phyloP scores from a whole-genome alignment of 2,329 filamentous ascomycete genomes.

The Sporothrix luriei region DNA sequence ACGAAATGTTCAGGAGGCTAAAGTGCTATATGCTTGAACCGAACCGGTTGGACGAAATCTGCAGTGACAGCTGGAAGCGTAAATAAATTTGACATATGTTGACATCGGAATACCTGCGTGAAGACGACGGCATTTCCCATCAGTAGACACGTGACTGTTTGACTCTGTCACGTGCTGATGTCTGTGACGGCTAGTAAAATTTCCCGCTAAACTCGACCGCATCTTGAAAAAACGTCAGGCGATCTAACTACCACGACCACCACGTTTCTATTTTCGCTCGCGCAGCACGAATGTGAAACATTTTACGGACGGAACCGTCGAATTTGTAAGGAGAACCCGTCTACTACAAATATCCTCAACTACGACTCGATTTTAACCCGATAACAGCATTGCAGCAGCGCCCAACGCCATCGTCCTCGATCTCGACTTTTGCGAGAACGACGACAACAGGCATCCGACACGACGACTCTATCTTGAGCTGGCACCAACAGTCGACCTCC shows the following conservation, averaged over 20 bases:
- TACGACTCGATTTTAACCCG: not conserved
- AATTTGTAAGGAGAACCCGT: not conserved
- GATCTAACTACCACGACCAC: not conserved
- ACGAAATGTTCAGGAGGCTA: not conserved
- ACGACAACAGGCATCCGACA: not conserved
- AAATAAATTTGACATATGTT: not conserved
- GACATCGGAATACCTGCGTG: not conserved
- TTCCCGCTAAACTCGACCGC: constrained; percentile 19
- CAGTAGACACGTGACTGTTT: not conserved
- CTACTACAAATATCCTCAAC: not conserved
- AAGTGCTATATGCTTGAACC: not conserved
- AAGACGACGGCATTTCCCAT: no score
- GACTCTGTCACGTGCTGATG: not conserved
- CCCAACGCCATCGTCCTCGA: not conserved
- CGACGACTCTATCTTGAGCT: no score
- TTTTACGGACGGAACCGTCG: not conserved
- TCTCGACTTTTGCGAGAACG: not conserved
- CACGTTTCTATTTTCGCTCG: not conserved
- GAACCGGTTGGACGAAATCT: not conserved
- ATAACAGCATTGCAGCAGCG: not conserved
- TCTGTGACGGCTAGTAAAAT: not conserved
- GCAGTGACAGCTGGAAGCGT: not conserved
- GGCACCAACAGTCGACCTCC: no score
- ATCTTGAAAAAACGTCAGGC: constrained; percentile 18
- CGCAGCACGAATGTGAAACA: not conserved